A percentile compares a stretch with the other conserved stretches of the same genome.
Conservation (phyloP, 768 basidiomycete species). For the Lactarius hengduanensis region DNA sequence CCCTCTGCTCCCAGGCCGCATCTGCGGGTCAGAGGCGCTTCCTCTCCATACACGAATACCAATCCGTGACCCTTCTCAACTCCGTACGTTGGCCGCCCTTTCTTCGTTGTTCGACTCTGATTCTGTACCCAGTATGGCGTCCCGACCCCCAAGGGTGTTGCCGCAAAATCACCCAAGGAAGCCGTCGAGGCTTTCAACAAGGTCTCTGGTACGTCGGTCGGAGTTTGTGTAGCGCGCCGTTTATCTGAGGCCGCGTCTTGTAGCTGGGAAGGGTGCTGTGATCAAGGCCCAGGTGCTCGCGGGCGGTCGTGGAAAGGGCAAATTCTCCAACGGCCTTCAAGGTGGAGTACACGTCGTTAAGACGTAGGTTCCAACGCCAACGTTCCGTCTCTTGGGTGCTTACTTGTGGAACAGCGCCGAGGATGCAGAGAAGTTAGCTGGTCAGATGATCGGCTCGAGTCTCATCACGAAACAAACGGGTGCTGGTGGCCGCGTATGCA, state of each 20-base stretch:
- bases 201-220: slow-evolving; percentile 57
- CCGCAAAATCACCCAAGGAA: slow-evolving; percentile 86
- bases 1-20: slow-evolving; percentile 45
- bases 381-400: slow-evolving; percentile 13
- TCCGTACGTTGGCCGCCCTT: slow-evolving; percentile 52
- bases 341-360: slow-evolving; percentile 96
- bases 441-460: slow-evolving; percentile 91
- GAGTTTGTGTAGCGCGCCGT: background rate
- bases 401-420: slow-evolving; percentile 55
- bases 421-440: slow-evolving; percentile 83
- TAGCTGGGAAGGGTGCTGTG: slow-evolving; percentile 78
- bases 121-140: slow-evolving; percentile 79
- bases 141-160: slow-evolving; percentile 87
- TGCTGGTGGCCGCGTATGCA: slow-evolving; percentile 87
- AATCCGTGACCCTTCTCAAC: slow-evolving; percentile 93
- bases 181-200: slow-evolving; percentile 85
- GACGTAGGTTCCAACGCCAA: slow-evolving; percentile 48
- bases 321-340: slow-evolving; percentile 93
- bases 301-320: slow-evolving; percentile 97
- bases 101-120: background rate
- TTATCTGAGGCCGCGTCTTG: background rate
- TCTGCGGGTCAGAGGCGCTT: slow-evolving; percentile 85
- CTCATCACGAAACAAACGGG: slow-evolving; percentile 99
- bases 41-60: slow-evolving; percentile 97
- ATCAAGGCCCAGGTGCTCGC: slow-evolving; percentile 99